Conservation (phyloP, 176 grass and related monocot genomes). For the Otatea glauca region DNA sequence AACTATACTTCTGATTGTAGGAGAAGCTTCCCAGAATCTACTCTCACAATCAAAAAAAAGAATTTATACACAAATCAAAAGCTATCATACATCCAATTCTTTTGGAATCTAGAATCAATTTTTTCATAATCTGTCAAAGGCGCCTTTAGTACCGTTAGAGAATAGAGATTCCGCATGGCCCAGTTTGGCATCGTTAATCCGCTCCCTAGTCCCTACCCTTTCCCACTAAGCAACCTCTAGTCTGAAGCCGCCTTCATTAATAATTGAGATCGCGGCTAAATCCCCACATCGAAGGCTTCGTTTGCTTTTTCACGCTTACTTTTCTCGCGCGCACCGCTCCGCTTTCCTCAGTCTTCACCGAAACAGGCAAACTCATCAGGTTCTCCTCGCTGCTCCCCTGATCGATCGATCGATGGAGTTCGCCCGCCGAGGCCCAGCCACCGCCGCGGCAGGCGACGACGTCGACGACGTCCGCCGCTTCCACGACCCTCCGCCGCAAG, state of each 20-base stretch:
- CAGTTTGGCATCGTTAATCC: too few species aligned
- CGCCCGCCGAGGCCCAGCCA: slow-evolving; percentile 39
- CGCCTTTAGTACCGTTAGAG: too few species aligned
- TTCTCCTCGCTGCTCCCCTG: neutral
- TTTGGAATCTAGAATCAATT: too few species aligned
- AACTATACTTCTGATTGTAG: too few species aligned
- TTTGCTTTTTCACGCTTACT: neutral
- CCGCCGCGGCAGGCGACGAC: neutral
- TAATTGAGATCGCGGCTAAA: neutral
- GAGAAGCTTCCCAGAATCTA: too few species aligned
- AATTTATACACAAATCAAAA: too few species aligned
- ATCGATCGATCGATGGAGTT: slow-evolving; percentile 34
- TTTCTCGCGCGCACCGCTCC: neutral
- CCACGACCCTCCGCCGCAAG: slow-evolving; percentile 27
- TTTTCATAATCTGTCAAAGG: too few species aligned
- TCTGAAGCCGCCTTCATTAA: neutral
- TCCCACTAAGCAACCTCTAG: neutral
- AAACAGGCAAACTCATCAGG: neutral
- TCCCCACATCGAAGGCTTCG: neutral
- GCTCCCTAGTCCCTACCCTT: neutral
- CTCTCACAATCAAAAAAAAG: too few species aligned
- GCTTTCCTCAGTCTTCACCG: neutral
- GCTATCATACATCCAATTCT: too few species aligned
- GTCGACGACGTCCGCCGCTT: neutral
- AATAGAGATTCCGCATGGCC: too few species aligned